Conservation (phyloP, 441 rosid genomes). For the Euphorbia schlechtendalii region DNA sequence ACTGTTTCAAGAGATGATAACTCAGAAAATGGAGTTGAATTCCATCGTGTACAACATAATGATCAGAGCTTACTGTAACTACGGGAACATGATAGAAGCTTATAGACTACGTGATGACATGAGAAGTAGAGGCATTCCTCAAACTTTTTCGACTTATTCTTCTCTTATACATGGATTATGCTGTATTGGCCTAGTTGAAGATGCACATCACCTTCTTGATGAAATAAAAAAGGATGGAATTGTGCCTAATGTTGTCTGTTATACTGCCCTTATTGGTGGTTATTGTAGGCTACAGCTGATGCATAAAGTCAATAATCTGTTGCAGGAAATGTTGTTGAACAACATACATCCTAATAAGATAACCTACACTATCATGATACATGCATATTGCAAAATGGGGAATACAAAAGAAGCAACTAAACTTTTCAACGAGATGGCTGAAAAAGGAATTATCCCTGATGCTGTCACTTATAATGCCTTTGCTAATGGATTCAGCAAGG, state of each 20-base stretch:
- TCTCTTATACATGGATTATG: conserved; percentile 68
- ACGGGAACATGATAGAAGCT: conserved; percentile 49
- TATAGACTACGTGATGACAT: conserved; percentile 46
- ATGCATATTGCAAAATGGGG: conserved; percentile 44
- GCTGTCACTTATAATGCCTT: conserved; percentile 70
- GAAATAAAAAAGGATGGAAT: conserved; percentile 46
- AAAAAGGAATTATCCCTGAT: conserved; percentile 51
- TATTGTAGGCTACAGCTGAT: conserved; percentile 45
- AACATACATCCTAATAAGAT: conserved; percentile 58
- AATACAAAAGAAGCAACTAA: conserved; percentile 48
- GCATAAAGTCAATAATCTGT: conserved; percentile 42
- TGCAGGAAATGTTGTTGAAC: conserved; percentile 51
- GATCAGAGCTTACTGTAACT: conserved; percentile 53
- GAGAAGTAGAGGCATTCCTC: conserved; percentile 46
- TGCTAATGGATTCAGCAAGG: conserved; percentile 58
- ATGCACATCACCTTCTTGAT: conserved; percentile 47
- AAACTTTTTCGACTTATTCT: conserved; percentile 58
- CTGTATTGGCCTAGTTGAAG: conserved; percentile 43
- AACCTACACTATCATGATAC: conserved; percentile 61
- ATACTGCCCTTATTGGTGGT: conserved; percentile 60
- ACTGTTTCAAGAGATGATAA: conserved; percentile 53
- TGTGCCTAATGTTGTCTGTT: conserved; percentile 50
- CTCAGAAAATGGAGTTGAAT: conserved; percentile 49
- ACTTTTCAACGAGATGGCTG: conserved; percentile 44
- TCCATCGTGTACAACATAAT: conserved; percentile 44